Evolutionary conservation across 73 alveolate genomes (phyloP).

Genomic region (Tetrahymena elliotti): DNA sequence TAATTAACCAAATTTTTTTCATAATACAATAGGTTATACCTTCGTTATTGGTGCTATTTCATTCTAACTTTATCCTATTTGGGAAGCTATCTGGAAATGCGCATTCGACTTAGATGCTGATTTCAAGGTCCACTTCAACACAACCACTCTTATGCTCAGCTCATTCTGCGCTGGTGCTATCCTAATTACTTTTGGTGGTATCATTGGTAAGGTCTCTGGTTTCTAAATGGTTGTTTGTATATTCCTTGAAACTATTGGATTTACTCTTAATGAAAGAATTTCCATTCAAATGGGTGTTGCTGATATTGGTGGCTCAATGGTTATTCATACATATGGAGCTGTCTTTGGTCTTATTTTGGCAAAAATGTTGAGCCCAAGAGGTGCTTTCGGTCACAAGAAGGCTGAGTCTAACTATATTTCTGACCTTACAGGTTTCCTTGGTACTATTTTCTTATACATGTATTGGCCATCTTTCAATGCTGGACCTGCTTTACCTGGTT

Average conservation of each 20-base stretch:
- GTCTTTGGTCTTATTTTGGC: slow-evolving; percentile 71
- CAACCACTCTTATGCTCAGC: slow-evolving; percentile 36
- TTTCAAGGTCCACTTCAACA: slow-evolving; percentile 27
- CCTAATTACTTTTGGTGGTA: slow-evolving; percentile 68
- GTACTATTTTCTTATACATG: slow-evolving; percentile 81
- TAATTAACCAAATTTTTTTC: background rate
- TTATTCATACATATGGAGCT: slow-evolving; percentile 83
- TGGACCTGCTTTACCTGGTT: slow-evolving; percentile 49
- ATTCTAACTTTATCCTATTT: slow-evolving; percentile 34
- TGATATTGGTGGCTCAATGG: slow-evolving; percentile 84
- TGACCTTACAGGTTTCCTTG: slow-evolving; percentile 68
- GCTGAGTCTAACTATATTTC: slow-evolving; percentile 63
- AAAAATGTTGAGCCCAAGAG: slow-evolving; percentile 34
- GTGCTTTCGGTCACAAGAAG: slow-evolving; percentile 44
- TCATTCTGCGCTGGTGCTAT: slow-evolving; percentile 71
- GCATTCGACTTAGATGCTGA: slow-evolving; percentile 35
- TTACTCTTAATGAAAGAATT: slow-evolving; percentile 31
- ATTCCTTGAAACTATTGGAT: slow-evolving; percentile 46
- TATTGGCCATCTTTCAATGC: slow-evolving; percentile 88
- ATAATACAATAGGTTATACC: slow-evolving; percentile 44
- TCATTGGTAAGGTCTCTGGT: slow-evolving; percentile 75
- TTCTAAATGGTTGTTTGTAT: slow-evolving; percentile 45
- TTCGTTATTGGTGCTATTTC: slow-evolving; percentile 53
- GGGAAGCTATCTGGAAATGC: slow-evolving; percentile 47
- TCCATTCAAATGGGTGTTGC: slow-evolving; percentile 26